phyloP scores from a whole-genome alignment of 202 grass and related monocot genomes.

The Elaeis oleifera region DNA sequence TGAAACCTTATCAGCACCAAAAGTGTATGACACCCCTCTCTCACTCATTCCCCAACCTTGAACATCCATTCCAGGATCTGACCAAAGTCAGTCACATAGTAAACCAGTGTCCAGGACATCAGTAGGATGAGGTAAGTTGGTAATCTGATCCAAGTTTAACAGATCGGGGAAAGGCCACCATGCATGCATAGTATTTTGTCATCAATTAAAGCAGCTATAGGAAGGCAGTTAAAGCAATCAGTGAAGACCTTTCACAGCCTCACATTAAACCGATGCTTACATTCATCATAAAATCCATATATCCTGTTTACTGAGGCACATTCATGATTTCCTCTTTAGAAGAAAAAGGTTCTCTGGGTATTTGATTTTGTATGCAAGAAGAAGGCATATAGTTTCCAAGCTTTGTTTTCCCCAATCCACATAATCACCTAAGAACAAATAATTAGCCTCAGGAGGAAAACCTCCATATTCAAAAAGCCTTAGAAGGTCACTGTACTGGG shows the following conservation, averaged over 20 bases:
- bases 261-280: slow-evolving; percentile 84
- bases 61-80: slow-evolving; percentile 75
- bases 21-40: slow-evolving; percentile 83
- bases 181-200: slow-evolving; percentile 99
- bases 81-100: slow-evolving; percentile 83
- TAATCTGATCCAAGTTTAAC: slow-evolving; percentile 63
- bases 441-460: slow-evolving; percentile 75
- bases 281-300: slow-evolving; percentile 97
- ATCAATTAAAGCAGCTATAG: slow-evolving; percentile 80
- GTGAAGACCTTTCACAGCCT: slow-evolving; percentile 85
- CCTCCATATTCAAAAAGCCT: slow-evolving; percentile 85
- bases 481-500: slow-evolving; percentile 81
- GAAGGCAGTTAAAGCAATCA: slow-evolving; percentile 91
- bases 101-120: slow-evolving; percentile 78
- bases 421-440: slow-evolving; percentile 91
- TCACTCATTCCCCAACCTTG: slow-evolving; percentile 92
- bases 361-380: slow-evolving; percentile 87
- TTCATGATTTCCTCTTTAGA: slow-evolving; percentile 29
- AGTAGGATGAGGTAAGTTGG: slow-evolving; percentile 42
- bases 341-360: slow-evolving; percentile 50
- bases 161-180: slow-evolving; percentile 82
- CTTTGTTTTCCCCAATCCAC: slow-evolving; percentile 89
- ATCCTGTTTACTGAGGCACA: slow-evolving; percentile 54
- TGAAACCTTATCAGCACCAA: slow-evolving; percentile 69
- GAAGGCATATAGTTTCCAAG: slow-evolving; percentile 89